Percentiles rank a stretch among this genome's conserved stretches.
Evolutionary conservation across 805 yeast species (phyloP).

Genomic region (Candida pseudofarinosa): DNA sequence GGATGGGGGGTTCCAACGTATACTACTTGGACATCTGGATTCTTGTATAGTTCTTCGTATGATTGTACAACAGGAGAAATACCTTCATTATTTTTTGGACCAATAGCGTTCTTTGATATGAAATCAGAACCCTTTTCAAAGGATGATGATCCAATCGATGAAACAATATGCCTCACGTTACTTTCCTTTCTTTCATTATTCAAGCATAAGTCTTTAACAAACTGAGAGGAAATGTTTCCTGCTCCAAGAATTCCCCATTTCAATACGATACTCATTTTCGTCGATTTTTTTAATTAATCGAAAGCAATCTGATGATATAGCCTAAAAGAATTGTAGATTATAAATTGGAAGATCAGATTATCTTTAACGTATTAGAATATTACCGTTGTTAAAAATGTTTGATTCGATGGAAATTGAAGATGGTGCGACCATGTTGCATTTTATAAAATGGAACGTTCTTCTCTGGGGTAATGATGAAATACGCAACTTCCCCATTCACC

Average conservation of each 20-base stretch:
- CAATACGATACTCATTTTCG: slow-evolving; percentile 7
- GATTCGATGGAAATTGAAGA: too few species aligned
- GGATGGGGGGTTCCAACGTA: slow-evolving; percentile 56
- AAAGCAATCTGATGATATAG: too few species aligned
- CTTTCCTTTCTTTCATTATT: slow-evolving; percentile 20
- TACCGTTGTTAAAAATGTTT: too few species aligned
- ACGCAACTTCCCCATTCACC: not conserved
- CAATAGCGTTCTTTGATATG: slow-evolving; percentile 15
- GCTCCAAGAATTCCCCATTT: slow-evolving; percentile 51
- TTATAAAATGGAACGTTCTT: not conserved
- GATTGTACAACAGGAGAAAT: slow-evolving; percentile 21
- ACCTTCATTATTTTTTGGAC: slow-evolving; percentile 19
- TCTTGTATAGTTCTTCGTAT: slow-evolving; percentile 44
- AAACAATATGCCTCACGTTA: slow-evolving; percentile 28
- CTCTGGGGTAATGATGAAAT: not conserved
- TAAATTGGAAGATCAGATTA: too few species aligned
- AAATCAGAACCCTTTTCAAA: slow-evolving; percentile 32
- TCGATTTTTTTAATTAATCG: too few species aligned
- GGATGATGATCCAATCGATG: slow-evolving; percentile 38
- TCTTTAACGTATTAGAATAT: too few species aligned
- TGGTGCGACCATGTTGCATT: not conserved
- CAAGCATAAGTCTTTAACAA: slow-evolving; percentile 35
- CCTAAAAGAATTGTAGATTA: too few species aligned
- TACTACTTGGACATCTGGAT: slow-evolving; percentile 43
- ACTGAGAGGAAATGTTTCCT: slow-evolving; percentile 45